Percentiles rank a stretch among this genome's conserved stretches.
Evolutionary conservation across 2,329 filamentous ascomycete genomes (phyloP).

Genomic region (Aspergillus proliferans): DNA sequence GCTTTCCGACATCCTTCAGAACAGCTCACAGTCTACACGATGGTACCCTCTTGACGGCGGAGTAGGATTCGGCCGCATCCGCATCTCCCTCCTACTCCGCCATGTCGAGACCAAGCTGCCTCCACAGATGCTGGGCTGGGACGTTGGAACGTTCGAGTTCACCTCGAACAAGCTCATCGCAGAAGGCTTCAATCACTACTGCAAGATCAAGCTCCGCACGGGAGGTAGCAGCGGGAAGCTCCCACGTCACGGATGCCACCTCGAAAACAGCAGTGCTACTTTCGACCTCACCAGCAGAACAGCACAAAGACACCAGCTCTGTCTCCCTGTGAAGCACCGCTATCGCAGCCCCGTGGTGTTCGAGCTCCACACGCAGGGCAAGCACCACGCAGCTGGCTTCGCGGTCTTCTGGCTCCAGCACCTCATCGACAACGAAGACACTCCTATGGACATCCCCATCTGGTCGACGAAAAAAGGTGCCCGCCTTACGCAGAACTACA

Average conservation of each 20-base stretch:
- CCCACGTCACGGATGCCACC: conserved; percentile 55
- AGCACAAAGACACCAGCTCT: conserved; percentile 51
- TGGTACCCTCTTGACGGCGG: conserved; percentile 98
- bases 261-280: conserved; percentile 54
- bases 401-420: conserved; percentile 82
- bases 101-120: conserved; percentile 81
- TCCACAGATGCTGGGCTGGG: conserved; percentile 83
- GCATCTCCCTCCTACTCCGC: conserved; percentile 84
- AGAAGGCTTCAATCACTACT: conserved; percentile 53
- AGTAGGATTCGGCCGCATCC: conserved; percentile 81
- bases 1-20: conserved; percentile 79
- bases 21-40: conserved; percentile 74
- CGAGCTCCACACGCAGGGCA: conserved; percentile 67
- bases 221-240: conserved; percentile 74
- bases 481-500: conserved; percentile 84
- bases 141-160: conserved; percentile 92
- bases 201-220: conserved; percentile 72
- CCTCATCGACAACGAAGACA: conserved; percentile 71
- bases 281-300: conserved; percentile 50
- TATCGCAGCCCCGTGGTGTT: conserved; percentile 87
- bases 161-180: conserved; percentile 63
- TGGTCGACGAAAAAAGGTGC: conserved; percentile 73
- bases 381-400: conserved; percentile 66
- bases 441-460: conserved; percentile 77
- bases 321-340: conserved; percentile 81